Conservation (phyloP, 225 moss, liverwort and hornwort genomes). For the Antitrichia curtipendula region DNA sequence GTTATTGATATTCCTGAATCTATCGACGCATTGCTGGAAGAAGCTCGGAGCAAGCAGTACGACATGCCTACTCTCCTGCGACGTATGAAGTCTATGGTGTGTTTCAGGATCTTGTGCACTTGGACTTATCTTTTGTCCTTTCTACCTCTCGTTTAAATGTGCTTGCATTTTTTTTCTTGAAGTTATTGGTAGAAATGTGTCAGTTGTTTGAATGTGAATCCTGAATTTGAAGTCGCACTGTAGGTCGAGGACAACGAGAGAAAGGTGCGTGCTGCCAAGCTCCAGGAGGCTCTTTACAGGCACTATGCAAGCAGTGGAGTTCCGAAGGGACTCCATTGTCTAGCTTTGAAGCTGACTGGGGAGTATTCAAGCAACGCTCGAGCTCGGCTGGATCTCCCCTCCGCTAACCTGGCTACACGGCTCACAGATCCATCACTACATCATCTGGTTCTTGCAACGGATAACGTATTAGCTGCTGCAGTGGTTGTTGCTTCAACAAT, state of each 20-base stretch:
- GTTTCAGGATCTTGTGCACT: background rate
- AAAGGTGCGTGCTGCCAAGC: slow-evolving; percentile 72
- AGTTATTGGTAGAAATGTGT: background rate
- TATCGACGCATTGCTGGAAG: slow-evolving; percentile 63
- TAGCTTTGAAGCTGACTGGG: slow-evolving; percentile 76
- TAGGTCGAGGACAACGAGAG: slow-evolving; percentile 85
- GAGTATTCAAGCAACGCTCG: slow-evolving; percentile 86
- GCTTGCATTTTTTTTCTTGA: background rate
- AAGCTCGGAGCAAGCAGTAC: slow-evolving; percentile 63
- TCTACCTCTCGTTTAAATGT: background rate
- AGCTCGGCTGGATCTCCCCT: slow-evolving; percentile 85
- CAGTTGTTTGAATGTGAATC: background rate
- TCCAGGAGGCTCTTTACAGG: slow-evolving; percentile 87
- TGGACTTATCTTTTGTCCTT: background rate
- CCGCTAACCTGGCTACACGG: slow-evolving; percentile 68
- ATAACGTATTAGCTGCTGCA: slow-evolving; percentile 84
- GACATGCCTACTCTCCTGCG: slow-evolving; percentile 57
- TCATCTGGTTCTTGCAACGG: slow-evolving; percentile 83
- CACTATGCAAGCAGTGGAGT: slow-evolving; percentile 94
- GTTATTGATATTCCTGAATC: slow-evolving; percentile 45
- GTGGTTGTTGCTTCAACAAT: slow-evolving; percentile 79
- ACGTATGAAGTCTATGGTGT: slow-evolving; percentile 71
- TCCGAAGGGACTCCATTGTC: slow-evolving; percentile 90
- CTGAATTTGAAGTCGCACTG: background rate
- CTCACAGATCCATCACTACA: slow-evolving; percentile 64